Evolutionary conservation across 176 grass and related monocot species (phyloP), one percentile per base, ranked within the genome.

Genomic region (Ensete ventricosum): DNA sequence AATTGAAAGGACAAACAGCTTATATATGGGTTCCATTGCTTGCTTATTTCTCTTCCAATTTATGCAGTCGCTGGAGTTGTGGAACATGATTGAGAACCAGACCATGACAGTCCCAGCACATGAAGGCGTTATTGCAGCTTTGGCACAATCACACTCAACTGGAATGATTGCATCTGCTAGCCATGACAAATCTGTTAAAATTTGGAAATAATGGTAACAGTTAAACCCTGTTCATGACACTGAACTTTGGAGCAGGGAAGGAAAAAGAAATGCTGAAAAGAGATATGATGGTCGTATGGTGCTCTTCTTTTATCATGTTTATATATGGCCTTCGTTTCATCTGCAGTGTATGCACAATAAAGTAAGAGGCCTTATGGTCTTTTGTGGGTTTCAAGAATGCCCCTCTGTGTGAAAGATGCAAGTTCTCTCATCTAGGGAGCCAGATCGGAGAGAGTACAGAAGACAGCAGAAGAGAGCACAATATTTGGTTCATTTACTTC

Each of bases 41-140:
- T 63, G 11, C 52, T 57, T 8, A 79, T 43, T 43, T 14, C 49
- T 64, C 9, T 73, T 53, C 22, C 12, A 79, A 81, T 77, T 19
- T 26, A 55, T 90, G 85, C 84, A 99, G 95, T 91, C 81, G 2
- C 17, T 94, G 91, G 95, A 99, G 86, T 84, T 94, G 26, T 99
- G 86, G 90, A 91, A 88, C 83, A 19, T 87, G 6, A 54, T 71
- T 9, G 91, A 91, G 70, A 83, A 83, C 58, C 84, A 86, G 52
- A 86, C 80, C 22, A 87, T 87, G 51, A 50, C 85, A 8, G 62
- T 91, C 55, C 66, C 64, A 69, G 88, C 80, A 52, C 95, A 99
- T 43, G 95, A 94, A 13, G 88, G 95, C 19, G 69, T 87, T 20
- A 78, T 99, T 27, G 78, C 88, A 54, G 88, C 86, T 73, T 76